A percentile compares a stretch with the other conserved stretches of the same genome.
Evolutionary conservation across 345 rosid species (phyloP).

Genomic region (Laguncularia racemosa): DNA sequence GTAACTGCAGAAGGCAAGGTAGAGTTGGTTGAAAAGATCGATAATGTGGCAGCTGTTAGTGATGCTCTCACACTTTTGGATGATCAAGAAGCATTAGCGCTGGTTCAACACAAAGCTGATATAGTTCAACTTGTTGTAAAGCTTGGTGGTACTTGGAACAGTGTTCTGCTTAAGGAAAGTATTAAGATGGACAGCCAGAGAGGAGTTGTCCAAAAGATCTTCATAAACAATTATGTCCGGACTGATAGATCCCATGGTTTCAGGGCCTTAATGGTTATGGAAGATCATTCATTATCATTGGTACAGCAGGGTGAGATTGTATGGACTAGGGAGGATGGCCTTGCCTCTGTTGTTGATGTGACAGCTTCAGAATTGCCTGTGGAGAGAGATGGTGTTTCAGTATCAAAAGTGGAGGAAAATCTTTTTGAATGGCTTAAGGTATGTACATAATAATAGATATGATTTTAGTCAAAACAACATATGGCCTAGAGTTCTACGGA

Average conservation of each 20-base stretch:
- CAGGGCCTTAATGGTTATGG: conserved; percentile 96
- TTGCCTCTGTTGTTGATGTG: conserved; percentile 83
- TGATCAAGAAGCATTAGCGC: conserved; percentile 60
- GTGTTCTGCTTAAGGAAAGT: conserved; percentile 64
- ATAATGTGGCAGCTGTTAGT: conserved; percentile 60
- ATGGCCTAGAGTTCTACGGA: no score
- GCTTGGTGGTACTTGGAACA: conserved; percentile 54
- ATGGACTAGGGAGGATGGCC: conserved; percentile 95
- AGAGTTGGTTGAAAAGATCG: conserved; percentile 57
- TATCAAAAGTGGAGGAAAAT: conserved; percentile 86
- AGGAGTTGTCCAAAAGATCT: conserved; percentile 81
- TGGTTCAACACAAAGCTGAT: conserved; percentile 50
- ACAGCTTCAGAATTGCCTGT: conserved; percentile 87
- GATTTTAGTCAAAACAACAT: neutral
- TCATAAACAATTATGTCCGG: conserved; percentile 77
- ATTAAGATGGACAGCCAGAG: conserved; percentile 60
- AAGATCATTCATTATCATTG: conserved; percentile 90
- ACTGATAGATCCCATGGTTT: conserved; percentile 96
- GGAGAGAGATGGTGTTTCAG: conserved; percentile 81
- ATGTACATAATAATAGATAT: conserved; percentile 10
- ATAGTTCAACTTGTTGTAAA: conserved; percentile 70
- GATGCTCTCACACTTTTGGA: conserved; percentile 64
- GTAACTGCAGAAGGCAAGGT: conserved; percentile 49
- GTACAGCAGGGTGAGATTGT: conserved; percentile 91
- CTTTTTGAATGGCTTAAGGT: conserved; percentile 99